Conservation (phyloP, 176 grass and related monocot genomes). For the Coix lacrymajobi region DNA sequence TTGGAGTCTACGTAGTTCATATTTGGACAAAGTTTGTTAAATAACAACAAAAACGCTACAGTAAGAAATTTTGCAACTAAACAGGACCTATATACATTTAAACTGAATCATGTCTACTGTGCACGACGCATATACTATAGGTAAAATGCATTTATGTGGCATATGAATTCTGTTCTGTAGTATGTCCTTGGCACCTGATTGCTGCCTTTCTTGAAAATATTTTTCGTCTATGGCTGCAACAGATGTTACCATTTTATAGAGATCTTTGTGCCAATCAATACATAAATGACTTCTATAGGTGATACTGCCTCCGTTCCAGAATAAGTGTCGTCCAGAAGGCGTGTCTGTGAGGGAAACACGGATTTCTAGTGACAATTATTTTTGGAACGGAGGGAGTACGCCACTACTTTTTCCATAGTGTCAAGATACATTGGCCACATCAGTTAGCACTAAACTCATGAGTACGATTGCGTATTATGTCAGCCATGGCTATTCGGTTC, state of each 20-base stretch:
- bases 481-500: not conserved
- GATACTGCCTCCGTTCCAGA: no score
- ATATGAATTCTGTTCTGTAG: not conserved
- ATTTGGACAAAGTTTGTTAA: no score
- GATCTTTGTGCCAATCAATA: constrained; percentile 1
- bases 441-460: constrained; percentile 19
- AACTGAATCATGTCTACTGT: not conserved
- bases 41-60: no score
- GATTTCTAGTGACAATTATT: no score
- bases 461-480: not conserved
- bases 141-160: not conserved
- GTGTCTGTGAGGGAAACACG: no score
- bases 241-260: constrained; percentile 3
- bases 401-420: not conserved
- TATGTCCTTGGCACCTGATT: constrained; percentile 15
- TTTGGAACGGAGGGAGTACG: no score
- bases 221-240: not conserved
- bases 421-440: constrained; percentile 12
- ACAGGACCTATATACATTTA: not conserved
- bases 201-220: constrained; percentile 2
- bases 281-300: constrained; percentile 2
- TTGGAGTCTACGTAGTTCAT: no score
- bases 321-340: no score
- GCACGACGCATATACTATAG: not conserved
- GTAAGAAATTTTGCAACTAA: no score